Evolutionary conservation across 2,329 filamentous ascomycete species (phyloP).

Genomic region (Ophiostoma tasmaniense): DNA sequence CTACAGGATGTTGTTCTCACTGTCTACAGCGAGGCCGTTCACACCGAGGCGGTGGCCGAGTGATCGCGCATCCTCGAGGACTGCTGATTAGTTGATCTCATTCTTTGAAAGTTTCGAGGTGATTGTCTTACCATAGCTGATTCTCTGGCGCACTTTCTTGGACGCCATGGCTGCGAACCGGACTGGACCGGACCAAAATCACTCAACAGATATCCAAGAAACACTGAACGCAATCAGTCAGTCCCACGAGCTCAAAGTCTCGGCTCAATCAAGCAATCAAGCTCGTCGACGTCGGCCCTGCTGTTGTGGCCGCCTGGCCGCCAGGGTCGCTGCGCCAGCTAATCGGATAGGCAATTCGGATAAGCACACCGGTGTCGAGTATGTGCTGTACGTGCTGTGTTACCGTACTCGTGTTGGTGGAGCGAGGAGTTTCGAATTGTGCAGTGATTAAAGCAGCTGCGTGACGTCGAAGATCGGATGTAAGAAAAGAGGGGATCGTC

Average conservation of each 20-base stretch:
- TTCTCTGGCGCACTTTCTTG: constrained; percentile 57
- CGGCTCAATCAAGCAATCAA: background rate
- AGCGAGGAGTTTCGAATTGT: background rate
- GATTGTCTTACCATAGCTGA: constrained; percentile 51
- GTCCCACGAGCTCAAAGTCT: too few species aligned
- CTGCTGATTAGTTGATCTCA: constrained; percentile 28
- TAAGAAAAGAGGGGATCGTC: constrained; percentile 2
- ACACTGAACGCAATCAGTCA: too few species aligned
- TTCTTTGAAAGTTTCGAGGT: too few species aligned
- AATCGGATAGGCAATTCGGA: background rate
- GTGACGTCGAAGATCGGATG: background rate
- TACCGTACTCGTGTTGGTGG: background rate
- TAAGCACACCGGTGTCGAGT: background rate
- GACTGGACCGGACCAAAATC: background rate
- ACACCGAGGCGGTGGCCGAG: constrained; percentile 90
- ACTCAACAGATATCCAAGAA: background rate
- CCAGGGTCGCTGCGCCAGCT: background rate
- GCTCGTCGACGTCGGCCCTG: background rate
- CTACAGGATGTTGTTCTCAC: constrained; percentile 76
- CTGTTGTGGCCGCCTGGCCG: constrained; percentile 13
- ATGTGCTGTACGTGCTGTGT: background rate
- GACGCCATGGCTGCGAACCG: constrained; percentile 38
- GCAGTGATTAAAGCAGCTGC: background rate
- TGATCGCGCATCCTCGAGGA: constrained; percentile 50
- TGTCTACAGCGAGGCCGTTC: constrained; percentile 86